phyloP scores from a whole-genome alignment of 2,329 filamentous ascomycete genomes.

The Diaporthe capsici region DNA sequence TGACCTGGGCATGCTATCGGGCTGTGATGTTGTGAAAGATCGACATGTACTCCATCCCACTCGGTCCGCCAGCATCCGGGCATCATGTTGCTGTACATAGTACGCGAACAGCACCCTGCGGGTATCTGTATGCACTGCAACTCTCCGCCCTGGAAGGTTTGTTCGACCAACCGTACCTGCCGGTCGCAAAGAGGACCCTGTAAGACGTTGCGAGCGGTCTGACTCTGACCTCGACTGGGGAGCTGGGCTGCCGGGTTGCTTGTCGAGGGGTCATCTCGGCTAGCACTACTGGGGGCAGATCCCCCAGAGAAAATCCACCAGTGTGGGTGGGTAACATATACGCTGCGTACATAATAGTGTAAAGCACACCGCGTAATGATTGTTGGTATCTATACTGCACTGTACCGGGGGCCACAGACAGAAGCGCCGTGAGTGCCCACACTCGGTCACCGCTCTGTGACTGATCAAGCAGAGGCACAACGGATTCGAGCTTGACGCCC shows the following conservation, averaged over 20 bases:
- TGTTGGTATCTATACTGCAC: neutral
- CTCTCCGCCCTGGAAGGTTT: conserved; percentile 1
- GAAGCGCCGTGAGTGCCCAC: conserved; percentile 15
- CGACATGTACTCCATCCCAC: neutral
- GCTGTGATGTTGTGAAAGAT: conserved; percentile 1
- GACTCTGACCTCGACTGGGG: neutral
- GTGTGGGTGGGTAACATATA: conserved; percentile 29
- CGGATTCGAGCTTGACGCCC: conserved; percentile 8
- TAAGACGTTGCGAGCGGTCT: conserved; percentile 10
- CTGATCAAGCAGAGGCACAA: conserved; percentile 25
- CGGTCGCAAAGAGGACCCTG: conserved; percentile 6
- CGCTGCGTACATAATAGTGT: conserved; percentile 20
- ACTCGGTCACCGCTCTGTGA: conserved; percentile 28
- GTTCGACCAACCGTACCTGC: neutral
- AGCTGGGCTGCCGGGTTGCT: neutral
- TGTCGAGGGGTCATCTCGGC: conserved; percentile 40
- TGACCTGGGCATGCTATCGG: neutral
- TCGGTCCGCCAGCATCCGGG: conserved; percentile 26
- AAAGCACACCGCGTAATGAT: neutral
- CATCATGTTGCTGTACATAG: conserved; percentile 4
- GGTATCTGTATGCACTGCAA: conserved; percentile 26
- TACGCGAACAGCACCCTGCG: neutral
- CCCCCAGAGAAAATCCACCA: conserved; percentile 42
- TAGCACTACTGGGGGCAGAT: conserved; percentile 40
- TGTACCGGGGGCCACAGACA: neutral